Percentiles rank a stretch among this genome's conserved stretches.
Conservation (phyloP, 2,329 filamentous ascomycete genomes). For the Aspergillus aculeatus region DNA sequence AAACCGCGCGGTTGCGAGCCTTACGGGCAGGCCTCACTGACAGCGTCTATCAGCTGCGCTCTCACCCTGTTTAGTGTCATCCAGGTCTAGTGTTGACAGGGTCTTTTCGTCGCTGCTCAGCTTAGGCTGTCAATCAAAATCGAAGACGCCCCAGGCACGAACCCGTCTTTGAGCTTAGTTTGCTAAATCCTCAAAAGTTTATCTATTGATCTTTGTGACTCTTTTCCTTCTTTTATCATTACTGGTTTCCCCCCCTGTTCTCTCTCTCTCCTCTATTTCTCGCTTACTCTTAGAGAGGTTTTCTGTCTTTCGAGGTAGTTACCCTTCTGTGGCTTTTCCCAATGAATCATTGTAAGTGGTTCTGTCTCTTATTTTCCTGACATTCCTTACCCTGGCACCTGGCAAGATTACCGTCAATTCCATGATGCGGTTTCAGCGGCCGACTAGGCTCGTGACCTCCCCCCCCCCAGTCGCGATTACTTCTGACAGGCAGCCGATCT, state of each 20-base stretch:
- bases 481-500: slow-evolving; percentile 20
- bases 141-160: slow-evolving; percentile 12
- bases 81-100: slow-evolving; percentile 16
- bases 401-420: background rate
- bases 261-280: no score
- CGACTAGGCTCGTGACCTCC: slow-evolving; percentile 8
- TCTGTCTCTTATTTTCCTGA: slow-evolving; percentile 23
- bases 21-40: slow-evolving; percentile 11
- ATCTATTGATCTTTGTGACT: background rate
- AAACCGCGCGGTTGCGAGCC: slow-evolving; percentile 13
- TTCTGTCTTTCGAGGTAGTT: background rate
- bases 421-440: background rate
- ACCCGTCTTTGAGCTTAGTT: slow-evolving; percentile 15
- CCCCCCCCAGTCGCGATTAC: slow-evolving; percentile 3
- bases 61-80: slow-evolving; percentile 18
- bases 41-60: slow-evolving; percentile 7
- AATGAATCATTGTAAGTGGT: slow-evolving; percentile 27
- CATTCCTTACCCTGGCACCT: background rate
- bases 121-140: slow-evolving; percentile 22
- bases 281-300: background rate
- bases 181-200: background rate
- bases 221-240: background rate
- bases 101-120: slow-evolving; percentile 25
- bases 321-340: slow-evolving; percentile 3
- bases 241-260: background rate